Base-by-base conservation (phyloP, 2,329 filamentous ascomycete genomes). In the Ascochyta clinopodiicola region DNA sequence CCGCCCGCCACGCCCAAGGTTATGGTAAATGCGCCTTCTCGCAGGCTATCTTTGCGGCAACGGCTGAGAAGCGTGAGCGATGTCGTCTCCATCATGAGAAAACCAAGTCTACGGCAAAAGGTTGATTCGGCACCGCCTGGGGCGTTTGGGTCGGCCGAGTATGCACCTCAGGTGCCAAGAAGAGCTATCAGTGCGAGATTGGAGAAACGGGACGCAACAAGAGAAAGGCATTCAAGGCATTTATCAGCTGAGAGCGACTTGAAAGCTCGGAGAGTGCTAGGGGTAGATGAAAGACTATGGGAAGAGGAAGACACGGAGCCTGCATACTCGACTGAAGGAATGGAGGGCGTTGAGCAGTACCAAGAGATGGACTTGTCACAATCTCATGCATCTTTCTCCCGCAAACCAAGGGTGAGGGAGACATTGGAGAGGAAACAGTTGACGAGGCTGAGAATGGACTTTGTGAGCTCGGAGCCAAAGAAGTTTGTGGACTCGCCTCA, bases 131-230 rank as follows among this genome's bases (percentile, higher is more conserved):
- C 66, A 24, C 67, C 67, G 17, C 53, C 64, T 40, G 63, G 62
- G 34, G 37, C 50, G 7, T 48, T 65, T 29, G 31, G 38, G 21
- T 32, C 59, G 17, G 31, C 42, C 5, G 47, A 42, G 12, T 51
- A 45, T 35, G 42, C 45, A 36, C 63, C 66, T 22, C 59, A 68
- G 25, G 59, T 52, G 19, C 68, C 66, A 27, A 62, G 67, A 56
- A 60, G 69, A 62, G 70, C 65, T 17, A 62, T 71, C 43, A 70
- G 71, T 51, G 62, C 60, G 36, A 66, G 62, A 44, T 13, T 60
- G 37, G 56, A 55, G n/a, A 56, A 38, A 19, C 60, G 31, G 10
- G 36, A 44, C 8, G 34, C 52, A 13, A 44, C 37, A 29, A 46
- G 40, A 27, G 62, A 31, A 12, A 43, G 37, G 43, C 45, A 47